These are phyloP conservation scores for Scheffersomyces titani DNA, from an alignment of 1,139 yeast genomes.

Conservation along the genomic window DNA sequence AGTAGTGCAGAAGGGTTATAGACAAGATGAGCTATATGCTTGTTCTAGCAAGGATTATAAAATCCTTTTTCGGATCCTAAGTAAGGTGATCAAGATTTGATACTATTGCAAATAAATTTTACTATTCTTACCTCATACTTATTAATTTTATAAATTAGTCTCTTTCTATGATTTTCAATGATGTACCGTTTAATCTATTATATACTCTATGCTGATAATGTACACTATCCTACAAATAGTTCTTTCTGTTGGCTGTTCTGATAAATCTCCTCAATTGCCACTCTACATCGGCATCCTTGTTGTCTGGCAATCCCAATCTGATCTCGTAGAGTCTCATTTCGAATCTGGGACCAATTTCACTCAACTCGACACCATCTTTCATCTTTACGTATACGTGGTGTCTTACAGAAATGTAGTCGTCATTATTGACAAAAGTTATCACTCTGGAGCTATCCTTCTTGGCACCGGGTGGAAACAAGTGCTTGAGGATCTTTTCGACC, in stretches of 20 bases:
- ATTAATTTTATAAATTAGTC: background rate
- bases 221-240: conserved; percentile 50
- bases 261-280: conserved; percentile 94
- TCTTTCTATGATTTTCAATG: background rate
- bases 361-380: conserved; percentile 84
- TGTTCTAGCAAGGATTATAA: too few species aligned
- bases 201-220: background rate
- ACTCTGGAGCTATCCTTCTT: conserved; percentile 87
- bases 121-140: too few species aligned
- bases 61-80: too few species aligned
- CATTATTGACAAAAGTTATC: conserved; percentile 85
- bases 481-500: conserved; percentile 78
- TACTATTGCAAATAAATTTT: too few species aligned
- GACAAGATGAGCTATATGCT: too few species aligned
- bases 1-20: too few species aligned
- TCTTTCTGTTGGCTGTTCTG: conserved; percentile 93
- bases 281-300: conserved; percentile 96
- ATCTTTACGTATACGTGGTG: conserved; percentile 94
- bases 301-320: conserved; percentile 86
- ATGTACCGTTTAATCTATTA: background rate
- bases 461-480: conserved; percentile 96
- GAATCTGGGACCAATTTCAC: conserved; percentile 98
- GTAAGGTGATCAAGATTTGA: too few species aligned
- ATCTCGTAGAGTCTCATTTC: conserved; percentile 93
- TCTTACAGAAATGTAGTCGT: conserved; percentile 89